These are phyloP conservation scores for Gossypium schwendimanii DNA, from an alignment of 441 rosid species.

Conservation along the genomic window DNA sequence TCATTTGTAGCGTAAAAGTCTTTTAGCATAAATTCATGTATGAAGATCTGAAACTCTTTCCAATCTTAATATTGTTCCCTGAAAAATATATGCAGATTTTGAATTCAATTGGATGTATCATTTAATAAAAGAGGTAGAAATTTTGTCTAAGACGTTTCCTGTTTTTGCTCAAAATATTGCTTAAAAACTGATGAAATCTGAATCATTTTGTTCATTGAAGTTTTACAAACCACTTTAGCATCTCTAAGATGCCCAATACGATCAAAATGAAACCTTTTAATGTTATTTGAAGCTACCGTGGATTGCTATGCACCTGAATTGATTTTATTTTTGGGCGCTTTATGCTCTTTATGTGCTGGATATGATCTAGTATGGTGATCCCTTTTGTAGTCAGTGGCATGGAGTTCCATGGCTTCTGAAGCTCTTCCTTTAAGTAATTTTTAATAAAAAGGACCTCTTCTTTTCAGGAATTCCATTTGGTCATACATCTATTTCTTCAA, in stretches of 20 bases:
- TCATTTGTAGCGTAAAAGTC: not conserved
- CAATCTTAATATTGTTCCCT: not conserved
- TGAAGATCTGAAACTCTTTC: not conserved
- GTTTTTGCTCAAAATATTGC: not conserved
- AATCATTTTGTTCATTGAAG: not conserved
- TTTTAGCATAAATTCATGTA: not conserved
- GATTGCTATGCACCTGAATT: constrained; percentile 6
- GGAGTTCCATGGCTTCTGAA: constrained; percentile 23
- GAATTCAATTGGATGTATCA: not conserved
- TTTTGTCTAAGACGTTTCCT: not conserved
- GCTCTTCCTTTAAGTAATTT: constrained; percentile 24
- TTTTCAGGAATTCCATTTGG: constrained; percentile 94
- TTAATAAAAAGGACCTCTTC: constrained; percentile 43
- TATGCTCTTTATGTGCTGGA: constrained; percentile 7
- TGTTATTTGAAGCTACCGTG: not conserved
- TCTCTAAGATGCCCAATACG: not conserved
- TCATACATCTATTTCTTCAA: constrained; percentile 68
- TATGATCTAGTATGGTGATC: constrained; percentile 9
- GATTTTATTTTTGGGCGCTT: constrained; percentile 3
- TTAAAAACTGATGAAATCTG: not conserved
- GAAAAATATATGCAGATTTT: not conserved
- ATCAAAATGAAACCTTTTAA: not conserved
- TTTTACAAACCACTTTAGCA: not conserved
- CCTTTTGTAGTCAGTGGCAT: constrained; percentile 13
- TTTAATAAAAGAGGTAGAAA: not conserved